Conservation (phyloP, 768 basidiomycete genomes). For the Asterophora parasitica region DNA sequence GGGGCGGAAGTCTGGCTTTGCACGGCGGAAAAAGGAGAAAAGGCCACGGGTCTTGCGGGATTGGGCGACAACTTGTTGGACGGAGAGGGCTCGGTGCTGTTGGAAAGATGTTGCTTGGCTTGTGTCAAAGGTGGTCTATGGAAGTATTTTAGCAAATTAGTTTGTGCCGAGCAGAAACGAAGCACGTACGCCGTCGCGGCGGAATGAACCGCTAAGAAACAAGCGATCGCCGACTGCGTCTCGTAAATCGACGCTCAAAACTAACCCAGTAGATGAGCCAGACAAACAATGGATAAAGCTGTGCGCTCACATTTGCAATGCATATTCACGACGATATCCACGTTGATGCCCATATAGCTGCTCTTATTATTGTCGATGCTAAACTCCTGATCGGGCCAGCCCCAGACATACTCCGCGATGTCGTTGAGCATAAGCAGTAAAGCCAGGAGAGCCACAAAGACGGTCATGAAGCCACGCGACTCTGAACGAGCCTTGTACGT, state of each 20-base stretch:
- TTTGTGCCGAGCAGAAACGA: neutral
- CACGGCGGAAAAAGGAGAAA: constrained; percentile 51
- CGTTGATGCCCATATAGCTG: constrained; percentile 76
- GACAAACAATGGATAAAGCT: too few relatives aligned
- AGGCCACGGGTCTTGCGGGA: constrained; percentile 73
- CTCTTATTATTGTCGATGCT: constrained; percentile 65
- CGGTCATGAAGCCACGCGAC: constrained; percentile 75
- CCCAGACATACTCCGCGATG: constrained; percentile 87
- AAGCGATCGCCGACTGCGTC: constrained; percentile 94
- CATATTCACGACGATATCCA: constrained; percentile 91
- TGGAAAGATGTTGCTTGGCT: constrained; percentile 74
- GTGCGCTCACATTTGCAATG: constrained; percentile 87
- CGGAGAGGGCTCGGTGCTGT: constrained; percentile 63
- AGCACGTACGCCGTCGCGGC: constrained; percentile 72
- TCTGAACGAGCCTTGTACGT: constrained; percentile 78
- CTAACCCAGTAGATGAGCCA: constrained; percentile 33
- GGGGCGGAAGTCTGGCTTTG: constrained; percentile 52
- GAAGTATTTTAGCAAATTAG: neutral
- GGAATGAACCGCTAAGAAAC: constrained; percentile 72
- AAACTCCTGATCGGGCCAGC: constrained; percentile 89
- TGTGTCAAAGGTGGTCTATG: constrained; percentile 71
- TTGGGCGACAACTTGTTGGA: constrained; percentile 63
- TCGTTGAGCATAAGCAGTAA: constrained; percentile 82
- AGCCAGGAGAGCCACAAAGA: constrained; percentile 63
- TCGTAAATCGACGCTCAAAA: constrained; percentile 80